Evolutionary conservation across 2,329 filamentous ascomycete genomes (phyloP).

Genomic region (Fusarium mangiferae): DNA sequence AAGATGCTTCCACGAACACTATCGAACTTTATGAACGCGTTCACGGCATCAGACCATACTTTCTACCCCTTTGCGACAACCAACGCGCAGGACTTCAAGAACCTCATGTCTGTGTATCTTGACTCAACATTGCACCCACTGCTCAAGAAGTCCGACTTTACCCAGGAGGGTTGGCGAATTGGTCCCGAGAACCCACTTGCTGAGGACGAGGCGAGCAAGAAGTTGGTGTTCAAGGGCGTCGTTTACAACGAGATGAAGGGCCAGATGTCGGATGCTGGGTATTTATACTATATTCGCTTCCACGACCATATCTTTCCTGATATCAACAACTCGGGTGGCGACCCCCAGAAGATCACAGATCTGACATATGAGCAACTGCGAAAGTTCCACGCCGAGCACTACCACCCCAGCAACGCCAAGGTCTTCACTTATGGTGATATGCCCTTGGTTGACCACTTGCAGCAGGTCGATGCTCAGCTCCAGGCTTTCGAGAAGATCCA

Average conservation of each 20-base stretch:
- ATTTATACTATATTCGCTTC: slow-evolving; percentile 94
- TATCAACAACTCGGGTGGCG: slow-evolving; percentile 96
- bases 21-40: slow-evolving; percentile 99
- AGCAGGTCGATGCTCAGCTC: slow-evolving; percentile 80
- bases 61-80: slow-evolving; percentile 98
- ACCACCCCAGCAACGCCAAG: slow-evolving; percentile 97
- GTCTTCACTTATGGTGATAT: slow-evolving; percentile 96
- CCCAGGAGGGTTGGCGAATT: slow-evolving; percentile 96
- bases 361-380: slow-evolving; percentile 90
- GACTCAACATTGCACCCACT: slow-evolving; percentile 93
- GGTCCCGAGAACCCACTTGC: slow-evolving; percentile 87
- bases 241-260: slow-evolving; percentile 99
- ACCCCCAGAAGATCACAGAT: slow-evolving; percentile 95
- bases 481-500: slow-evolving; percentile 76
- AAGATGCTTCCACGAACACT: slow-evolving; percentile 98
- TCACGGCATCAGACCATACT: slow-evolving; percentile 95
- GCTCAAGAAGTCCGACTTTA: slow-evolving; percentile 90
- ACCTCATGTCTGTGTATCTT: slow-evolving; percentile 95
- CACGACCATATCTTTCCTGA: slow-evolving; percentile 94
- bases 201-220: slow-evolving; percentile 66
- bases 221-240: slow-evolving; percentile 93
- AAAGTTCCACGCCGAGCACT: slow-evolving; percentile 90
- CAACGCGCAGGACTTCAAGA: slow-evolving; percentile 93
- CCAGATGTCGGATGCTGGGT: slow-evolving; percentile 96
- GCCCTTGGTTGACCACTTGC: slow-evolving; percentile 82